Percentiles rank a stretch among this genome's conserved stretches.
These are phyloP conservation scores for Lathyrus sativus DNA, from an alignment of 306 rosid species.

Conservation along the genomic window DNA sequence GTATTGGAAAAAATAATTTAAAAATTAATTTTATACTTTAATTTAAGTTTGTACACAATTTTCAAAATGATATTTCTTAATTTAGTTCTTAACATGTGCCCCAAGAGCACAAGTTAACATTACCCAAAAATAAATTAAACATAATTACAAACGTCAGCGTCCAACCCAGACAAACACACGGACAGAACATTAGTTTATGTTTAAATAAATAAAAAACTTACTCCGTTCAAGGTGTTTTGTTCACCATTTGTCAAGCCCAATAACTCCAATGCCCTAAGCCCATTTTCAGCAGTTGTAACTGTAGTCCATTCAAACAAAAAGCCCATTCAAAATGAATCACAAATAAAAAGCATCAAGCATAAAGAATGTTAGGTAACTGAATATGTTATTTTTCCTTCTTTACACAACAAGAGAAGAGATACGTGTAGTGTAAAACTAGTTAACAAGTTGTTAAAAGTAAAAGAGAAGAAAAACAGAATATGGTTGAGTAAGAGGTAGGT, in stretches of 20 bases:
- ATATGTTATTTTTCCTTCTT: not conserved
- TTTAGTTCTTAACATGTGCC: too few species aligned
- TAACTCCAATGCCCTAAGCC: conserved; percentile 77
- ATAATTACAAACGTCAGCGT: too few species aligned
- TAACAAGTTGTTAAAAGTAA: not conserved
- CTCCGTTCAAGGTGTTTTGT: conserved; percentile 45
- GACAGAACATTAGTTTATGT: conserved; percentile 5
- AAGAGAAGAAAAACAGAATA: not conserved
- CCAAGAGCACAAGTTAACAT: too few species aligned
- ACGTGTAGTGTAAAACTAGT: conserved; percentile 6
- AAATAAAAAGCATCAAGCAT: conserved; percentile 10
- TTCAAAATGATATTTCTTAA: too few species aligned
- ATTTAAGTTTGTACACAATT: too few species aligned
- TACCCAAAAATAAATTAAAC: too few species aligned
- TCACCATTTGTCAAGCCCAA: conserved; percentile 69
- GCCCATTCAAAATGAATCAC: conserved; percentile 30
- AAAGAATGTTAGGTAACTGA: not conserved
- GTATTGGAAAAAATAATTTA: too few species aligned
- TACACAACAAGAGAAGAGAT: conserved; percentile 11
- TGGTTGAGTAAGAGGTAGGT: conserved; percentile 1
- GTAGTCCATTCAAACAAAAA: conserved; percentile 39
- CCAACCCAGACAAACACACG: too few species aligned
- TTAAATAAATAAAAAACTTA: conserved; percentile 40
- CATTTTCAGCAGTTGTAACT: conserved; percentile 97
- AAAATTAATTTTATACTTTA: too few species aligned